Evolutionary conservation across 2,329 filamentous ascomycete genomes (phyloP).

Genomic region (Whalleya microplaca): DNA sequence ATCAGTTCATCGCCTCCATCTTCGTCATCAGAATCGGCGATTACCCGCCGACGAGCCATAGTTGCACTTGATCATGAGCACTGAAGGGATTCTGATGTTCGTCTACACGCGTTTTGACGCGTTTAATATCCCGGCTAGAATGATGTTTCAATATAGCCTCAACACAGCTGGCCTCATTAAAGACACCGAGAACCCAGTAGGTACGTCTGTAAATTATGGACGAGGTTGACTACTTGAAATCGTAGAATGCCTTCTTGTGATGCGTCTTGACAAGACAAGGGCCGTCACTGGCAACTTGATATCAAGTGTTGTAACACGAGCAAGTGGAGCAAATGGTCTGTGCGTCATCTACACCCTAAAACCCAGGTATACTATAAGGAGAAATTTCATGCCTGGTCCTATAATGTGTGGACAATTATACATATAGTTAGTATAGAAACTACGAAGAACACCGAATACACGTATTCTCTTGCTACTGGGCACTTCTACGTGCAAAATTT

Average conservation of each 20-base stretch:
- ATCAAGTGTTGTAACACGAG: not conserved
- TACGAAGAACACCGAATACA: too few species aligned
- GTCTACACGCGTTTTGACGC: conserved; percentile 18
- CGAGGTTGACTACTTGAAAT: not conserved
- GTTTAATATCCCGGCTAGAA: not conserved
- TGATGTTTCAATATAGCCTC: not conserved
- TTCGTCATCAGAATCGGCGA: conserved; percentile 42
- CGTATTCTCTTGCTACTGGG: too few species aligned
- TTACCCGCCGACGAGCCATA: conserved; percentile 35
- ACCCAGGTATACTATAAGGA: too few species aligned
- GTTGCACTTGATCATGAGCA: conserved; percentile 3
- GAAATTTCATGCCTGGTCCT: conserved; percentile 17
- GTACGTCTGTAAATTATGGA: not conserved
- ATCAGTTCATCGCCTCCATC: conserved; percentile 28
- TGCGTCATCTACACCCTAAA: not conserved
- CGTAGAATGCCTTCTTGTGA: not conserved
- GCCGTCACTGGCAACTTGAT: not conserved
- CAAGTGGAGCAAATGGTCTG: not conserved
- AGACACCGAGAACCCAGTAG: not conserved
- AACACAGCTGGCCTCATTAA: not conserved
- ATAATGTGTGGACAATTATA: too few species aligned
- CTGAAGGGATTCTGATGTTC: conserved; percentile 4
- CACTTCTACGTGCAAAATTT: too few species aligned
- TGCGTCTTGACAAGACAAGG: not conserved
- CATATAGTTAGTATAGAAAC: too few species aligned